Evolutionary conservation across 768 basidiomycete genomes (phyloP), one percentile per base, ranked within the genome.

Genomic region (Leucocoprinus birnbaumii): DNA sequence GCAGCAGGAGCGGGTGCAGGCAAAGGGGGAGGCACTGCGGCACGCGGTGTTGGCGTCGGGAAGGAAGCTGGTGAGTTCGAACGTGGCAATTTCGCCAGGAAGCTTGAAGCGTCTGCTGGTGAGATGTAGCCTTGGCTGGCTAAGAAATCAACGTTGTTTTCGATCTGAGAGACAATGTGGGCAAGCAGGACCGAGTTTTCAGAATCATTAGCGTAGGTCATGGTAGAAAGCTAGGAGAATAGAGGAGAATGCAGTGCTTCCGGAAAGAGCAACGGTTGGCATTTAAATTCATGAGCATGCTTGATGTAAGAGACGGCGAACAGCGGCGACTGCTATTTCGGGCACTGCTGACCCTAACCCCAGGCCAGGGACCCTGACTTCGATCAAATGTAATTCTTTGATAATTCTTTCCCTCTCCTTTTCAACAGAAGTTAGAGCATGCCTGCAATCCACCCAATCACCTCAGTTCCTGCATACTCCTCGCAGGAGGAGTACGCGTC

Each of bases 401-500:
- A 19, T 16, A 10, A 3, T 38, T 11, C 9, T 14, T 38, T 38
- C 13, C 38, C 3, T n/a, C 13, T 38, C 38, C 16, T 38, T 7
- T 14, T 38, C 38, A 13, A 38, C 31, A 31, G 31, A 31, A 11
- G 9, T 38, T 21, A 11, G 4, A 60, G 53, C 52, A 78, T 80
- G 76, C 72, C 76, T 55, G 61, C 73, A 16, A 65, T 75, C 31
- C 71, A 68, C 16, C 58, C 68, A 55, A 75, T 78, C 53, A 60
- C 59, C 26, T 54, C 63, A 21, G 51, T 77, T 11, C 79, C 79
- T 11, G 53, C 63, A 9, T 78, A 71, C 57, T 66, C 69, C 6
- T 71, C 74, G 13, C 70, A 74, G 8, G 90, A 92, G 48, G 86
- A 93, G 61, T 88, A 93, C 71, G 72, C 73, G 26, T 65, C 69